Conservation (phyloP, 179 eudicot genomes). For the Nepenthes alata region DNA sequence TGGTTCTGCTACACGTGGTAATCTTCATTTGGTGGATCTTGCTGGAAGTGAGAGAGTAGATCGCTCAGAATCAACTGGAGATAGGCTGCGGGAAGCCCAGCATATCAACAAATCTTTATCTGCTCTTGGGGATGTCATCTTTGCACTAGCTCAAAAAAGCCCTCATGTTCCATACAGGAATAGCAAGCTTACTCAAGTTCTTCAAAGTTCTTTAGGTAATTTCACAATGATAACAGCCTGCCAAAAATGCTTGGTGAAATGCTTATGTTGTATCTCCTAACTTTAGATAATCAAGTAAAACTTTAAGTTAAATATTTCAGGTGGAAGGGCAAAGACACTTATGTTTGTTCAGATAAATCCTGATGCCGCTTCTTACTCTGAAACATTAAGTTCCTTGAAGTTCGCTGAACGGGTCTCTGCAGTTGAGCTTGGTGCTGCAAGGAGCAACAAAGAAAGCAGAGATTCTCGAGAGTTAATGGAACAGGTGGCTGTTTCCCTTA, state of each 20-base stretch:
- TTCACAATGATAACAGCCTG: background rate
- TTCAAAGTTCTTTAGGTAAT: conserved; percentile 77
- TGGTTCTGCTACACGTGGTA: conserved; percentile 49
- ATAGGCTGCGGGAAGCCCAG: conserved; percentile 80
- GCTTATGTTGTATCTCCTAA: background rate
- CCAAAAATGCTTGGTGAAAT: background rate
- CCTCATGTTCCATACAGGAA: conserved; percentile 86
- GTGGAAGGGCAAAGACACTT: conserved; percentile 98
- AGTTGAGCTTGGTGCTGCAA: conserved; percentile 89
- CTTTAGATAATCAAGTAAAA: background rate
- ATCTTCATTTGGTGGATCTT: conserved; percentile 94
- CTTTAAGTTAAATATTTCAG: conserved; percentile 24
- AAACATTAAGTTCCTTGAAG: conserved; percentile 73
- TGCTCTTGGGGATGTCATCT: conserved; percentile 88
- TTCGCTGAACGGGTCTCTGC: conserved; percentile 96
- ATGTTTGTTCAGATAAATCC: conserved; percentile 97
- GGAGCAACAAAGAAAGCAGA: conserved; percentile 62
- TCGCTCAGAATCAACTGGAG: conserved; percentile 86
- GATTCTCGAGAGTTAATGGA: conserved; percentile 74
- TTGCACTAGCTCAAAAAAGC: conserved; percentile 72
- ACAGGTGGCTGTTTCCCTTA: conserved; percentile 40
- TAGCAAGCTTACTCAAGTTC: conserved; percentile 99
- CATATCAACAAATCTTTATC: conserved; percentile 91
- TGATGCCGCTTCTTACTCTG: conserved; percentile 52
- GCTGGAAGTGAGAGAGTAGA: conserved; percentile 96